Conservation (phyloP, 1,139 yeast genomes). For the Geotrichum phurueaensis region DNA sequence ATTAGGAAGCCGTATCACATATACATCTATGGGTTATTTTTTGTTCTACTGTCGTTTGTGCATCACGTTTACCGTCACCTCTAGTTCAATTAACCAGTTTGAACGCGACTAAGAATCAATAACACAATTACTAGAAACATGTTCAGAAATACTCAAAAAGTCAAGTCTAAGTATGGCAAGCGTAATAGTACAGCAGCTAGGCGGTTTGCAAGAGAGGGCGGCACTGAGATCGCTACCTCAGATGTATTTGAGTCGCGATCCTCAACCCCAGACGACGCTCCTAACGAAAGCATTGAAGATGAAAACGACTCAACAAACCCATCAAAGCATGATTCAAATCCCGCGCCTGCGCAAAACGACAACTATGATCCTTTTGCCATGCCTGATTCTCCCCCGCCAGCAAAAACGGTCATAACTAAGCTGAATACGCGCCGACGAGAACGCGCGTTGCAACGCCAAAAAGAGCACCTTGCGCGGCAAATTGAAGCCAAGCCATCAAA, state of each 20-base stretch:
- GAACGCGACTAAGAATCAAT: background rate
- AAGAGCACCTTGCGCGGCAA: constrained; percentile 5
- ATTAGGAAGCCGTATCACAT: background rate
- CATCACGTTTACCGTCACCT: background rate
- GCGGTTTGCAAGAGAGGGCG: constrained; percentile 4
- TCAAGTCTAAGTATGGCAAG: constrained; percentile 13
- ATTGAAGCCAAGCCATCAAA: background rate
- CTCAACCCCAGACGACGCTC: background rate
- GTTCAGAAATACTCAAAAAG: background rate
- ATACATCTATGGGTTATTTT: background rate
- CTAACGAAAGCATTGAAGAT: background rate
- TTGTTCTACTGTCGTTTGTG: background rate
- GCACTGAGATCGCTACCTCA: background rate
- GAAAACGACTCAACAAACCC: background rate
- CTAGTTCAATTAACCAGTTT: background rate
- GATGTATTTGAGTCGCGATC: background rate
- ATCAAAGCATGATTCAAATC: background rate
- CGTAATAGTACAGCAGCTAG: constrained; percentile 8
- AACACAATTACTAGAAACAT: background rate
- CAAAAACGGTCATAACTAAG: background rate
- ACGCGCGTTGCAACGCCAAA: constrained; percentile 6
- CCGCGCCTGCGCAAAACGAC: background rate
- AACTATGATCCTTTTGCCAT: constrained; percentile 12
- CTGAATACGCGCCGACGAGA: constrained; percentile 7
- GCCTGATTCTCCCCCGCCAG: constrained; percentile 12